Percentiles rank a stretch among this genome's conserved stretches.
phyloP scores from a whole-genome alignment of 345 rosid genomes.

The Hirschfeldia incana region DNA sequence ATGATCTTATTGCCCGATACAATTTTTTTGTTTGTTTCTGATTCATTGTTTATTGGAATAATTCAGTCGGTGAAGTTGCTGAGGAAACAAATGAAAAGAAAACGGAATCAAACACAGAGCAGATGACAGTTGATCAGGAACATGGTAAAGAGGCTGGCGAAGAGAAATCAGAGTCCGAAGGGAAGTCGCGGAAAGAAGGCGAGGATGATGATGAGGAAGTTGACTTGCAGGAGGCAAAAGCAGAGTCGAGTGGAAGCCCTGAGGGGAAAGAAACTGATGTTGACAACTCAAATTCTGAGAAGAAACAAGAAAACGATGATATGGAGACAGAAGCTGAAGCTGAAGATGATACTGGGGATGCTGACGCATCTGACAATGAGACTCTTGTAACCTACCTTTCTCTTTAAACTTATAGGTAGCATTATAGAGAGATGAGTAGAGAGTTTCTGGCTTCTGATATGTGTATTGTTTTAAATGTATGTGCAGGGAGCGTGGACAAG shows the following conservation, averaged over 20 bases:
- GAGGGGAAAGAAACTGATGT: slow-evolving; percentile 43
- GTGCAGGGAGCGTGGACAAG: slow-evolving; percentile 87
- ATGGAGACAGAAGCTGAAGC: slow-evolving; percentile 36
- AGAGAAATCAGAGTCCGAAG: slow-evolving; percentile 53
- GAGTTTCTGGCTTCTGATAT: not conserved
- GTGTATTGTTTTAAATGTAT: slow-evolving; percentile 10
- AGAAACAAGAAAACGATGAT: slow-evolving; percentile 36
- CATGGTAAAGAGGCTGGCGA: slow-evolving; percentile 47
- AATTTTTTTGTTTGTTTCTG: slow-evolving; percentile 3
- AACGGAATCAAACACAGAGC: slow-evolving; percentile 41
- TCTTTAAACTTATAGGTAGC: not conserved
- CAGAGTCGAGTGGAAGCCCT: slow-evolving; percentile 44
- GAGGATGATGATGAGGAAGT: slow-evolving; percentile 40
- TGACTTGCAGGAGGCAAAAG: slow-evolving; percentile 44
- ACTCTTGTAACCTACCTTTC: slow-evolving; percentile 66
- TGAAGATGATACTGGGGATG: slow-evolving; percentile 38
- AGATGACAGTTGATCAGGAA: slow-evolving; percentile 42
- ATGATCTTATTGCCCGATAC: slow-evolving; percentile 8
- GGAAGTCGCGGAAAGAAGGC: slow-evolving; percentile 31
- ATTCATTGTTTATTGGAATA: slow-evolving; percentile 35
- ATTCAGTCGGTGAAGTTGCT: slow-evolving; percentile 45
- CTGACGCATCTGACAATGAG: slow-evolving; percentile 80
- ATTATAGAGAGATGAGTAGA: no score
- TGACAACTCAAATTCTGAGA: slow-evolving; percentile 48
- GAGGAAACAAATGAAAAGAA: slow-evolving; percentile 48